Evolutionary conservation across 1,284 basidiomycete species (phyloP), one percentile per base, ranked within the genome.

Genomic region (Exobasidium rhododendri): DNA sequence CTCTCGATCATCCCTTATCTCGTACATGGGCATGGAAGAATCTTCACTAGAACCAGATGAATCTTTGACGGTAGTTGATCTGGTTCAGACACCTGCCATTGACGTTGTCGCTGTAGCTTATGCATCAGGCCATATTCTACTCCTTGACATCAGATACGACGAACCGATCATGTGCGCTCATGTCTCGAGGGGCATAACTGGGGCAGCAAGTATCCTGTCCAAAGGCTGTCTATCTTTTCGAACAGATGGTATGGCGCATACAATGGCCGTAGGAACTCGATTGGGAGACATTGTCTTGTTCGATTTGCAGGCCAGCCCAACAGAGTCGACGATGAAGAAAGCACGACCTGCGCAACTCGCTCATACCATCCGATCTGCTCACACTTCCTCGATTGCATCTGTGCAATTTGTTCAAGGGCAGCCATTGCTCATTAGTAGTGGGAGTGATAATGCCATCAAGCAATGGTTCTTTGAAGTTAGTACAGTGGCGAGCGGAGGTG

Each of bases 31-130:
- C 17, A 50, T 50, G 26, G n/a, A 50, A 28, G 47, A 50, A 26
- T n/a, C 14, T 26, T 24, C 31, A 3, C 35, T 59, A 40, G 50
- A 58, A 50, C 6, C 24, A 46, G 10, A 58, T 4, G 65, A 63
- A 28, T 52, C 50, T 17, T 44, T 43, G 1, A 80, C 82, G 82
- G 64, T 56, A 5, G 14, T 69, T 3, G 52, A 68, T 63, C 80
- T 98, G 49, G 86, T 87, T 0, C 96, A 97, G 77, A 93, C 92
- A 10, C 94, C 96, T 17, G 96, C 94, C 4, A 88, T 98, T 59
- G 96, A 99, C 74, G 91, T 98, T 4, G 84, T 98, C 30, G 96
- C 91, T 13, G 83, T 97, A 58, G 94, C 93, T 0, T 93, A 91
- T 74, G 83, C 87, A 0, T 90, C 90, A 3, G 94, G 96, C 43